Percentiles rank a stretch among this genome's conserved stretches.
Evolutionary conservation across 192 early-diverging fungal species (phyloP).

Genomic region (Coemansia sp.): DNA sequence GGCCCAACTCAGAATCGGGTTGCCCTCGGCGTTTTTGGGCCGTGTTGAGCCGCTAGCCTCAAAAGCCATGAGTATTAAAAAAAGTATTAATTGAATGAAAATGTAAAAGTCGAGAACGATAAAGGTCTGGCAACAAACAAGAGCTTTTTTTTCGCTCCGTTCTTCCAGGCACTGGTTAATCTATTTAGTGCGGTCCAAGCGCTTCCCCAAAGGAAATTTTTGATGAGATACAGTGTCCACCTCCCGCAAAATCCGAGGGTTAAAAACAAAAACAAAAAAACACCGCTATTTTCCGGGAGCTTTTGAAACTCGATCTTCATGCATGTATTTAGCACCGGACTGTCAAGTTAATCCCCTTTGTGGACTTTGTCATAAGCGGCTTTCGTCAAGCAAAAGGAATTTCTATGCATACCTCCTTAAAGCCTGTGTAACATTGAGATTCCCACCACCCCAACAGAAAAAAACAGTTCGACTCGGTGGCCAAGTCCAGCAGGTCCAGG

Average conservation of each 20-base stretch:
- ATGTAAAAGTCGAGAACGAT: not conserved
- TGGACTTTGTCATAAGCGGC: not conserved
- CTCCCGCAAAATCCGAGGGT: not conserved
- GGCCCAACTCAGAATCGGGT: constrained; percentile 38
- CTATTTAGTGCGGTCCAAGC: not conserved
- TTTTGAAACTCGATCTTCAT: not conserved
- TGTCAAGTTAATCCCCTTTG: not conserved
- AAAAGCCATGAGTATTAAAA: not conserved
- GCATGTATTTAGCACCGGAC: not conserved
- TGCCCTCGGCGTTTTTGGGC: constrained; percentile 1
- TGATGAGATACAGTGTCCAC: not conserved
- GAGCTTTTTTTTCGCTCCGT: not conserved
- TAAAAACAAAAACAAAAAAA: not conserved
- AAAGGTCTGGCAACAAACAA: not conserved
- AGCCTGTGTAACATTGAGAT: not conserved
- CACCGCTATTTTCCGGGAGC: not conserved
- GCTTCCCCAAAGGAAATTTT: not conserved
- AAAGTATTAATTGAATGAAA: not conserved
- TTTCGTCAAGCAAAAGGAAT: not conserved
- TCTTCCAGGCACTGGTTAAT: not conserved
- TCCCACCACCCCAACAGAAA: not conserved
- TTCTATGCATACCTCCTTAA: not conserved
- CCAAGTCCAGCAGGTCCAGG: not conserved
- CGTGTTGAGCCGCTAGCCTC: not conserved
- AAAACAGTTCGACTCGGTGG: not conserved